These are phyloP conservation scores for Pythium dissotocum DNA, from an alignment of 352 stramenopile genomes.

Conservation along the genomic window DNA sequence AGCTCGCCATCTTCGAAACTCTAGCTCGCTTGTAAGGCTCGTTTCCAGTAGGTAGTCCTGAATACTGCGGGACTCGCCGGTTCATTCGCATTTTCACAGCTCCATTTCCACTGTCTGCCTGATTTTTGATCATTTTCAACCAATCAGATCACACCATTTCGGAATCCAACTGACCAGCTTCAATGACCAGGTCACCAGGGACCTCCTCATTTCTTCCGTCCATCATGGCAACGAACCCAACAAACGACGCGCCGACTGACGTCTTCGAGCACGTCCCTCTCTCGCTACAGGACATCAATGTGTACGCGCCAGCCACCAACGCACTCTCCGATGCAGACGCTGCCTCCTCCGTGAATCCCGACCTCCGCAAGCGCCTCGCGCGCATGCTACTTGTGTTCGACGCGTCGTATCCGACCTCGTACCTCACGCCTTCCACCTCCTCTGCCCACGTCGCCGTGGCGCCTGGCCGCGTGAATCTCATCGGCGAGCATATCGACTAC, in stretches of 20 bases:
- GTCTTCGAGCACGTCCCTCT: not conserved
- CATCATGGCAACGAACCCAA: not conserved
- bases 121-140: no score
- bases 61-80: no score
- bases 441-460: conserved; percentile 36
- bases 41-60: no score
- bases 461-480: conserved; percentile 84
- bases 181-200: no score
- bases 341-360: not conserved
- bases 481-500: conserved; percentile 90
- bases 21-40: no score
- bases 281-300: conserved; percentile 2
- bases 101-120: no score
- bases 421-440: not conserved
- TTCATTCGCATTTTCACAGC: no score
- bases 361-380: conserved; percentile 4
- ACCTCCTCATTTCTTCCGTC: not conserved
- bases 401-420: not conserved
- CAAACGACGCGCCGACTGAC: not conserved
- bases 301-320: not conserved
- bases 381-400: conserved; percentile 7
- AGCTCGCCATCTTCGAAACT: no score
- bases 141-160: no score
- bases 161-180: no score
- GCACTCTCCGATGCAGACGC: not conserved